Conservation (phyloP, 148 eudicot species). For the Rhododendron vialii region DNA sequence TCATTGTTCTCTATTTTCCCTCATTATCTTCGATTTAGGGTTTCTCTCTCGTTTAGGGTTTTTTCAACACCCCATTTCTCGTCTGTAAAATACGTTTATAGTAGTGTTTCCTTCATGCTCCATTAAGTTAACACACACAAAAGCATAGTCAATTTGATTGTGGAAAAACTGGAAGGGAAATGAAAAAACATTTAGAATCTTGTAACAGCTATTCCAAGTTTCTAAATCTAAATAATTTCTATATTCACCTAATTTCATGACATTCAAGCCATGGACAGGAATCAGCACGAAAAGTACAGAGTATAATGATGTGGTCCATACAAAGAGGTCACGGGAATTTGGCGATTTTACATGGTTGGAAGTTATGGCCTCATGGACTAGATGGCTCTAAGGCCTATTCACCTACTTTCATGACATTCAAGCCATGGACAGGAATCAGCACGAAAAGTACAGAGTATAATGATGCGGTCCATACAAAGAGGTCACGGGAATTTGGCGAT, state of each 20-base stretch:
- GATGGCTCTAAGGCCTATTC: no score
- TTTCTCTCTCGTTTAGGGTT: no score
- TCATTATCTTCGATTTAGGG: no score
- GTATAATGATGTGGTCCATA: neutral
- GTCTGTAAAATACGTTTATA: neutral
- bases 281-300: neutral
- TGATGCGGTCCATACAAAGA: no score
- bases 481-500: no score
- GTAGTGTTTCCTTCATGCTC: neutral
- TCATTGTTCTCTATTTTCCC: no score
- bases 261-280: neutral
- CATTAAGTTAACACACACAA: neutral
- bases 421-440: neutral
- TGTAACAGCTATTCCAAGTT: constrained; percentile 10
- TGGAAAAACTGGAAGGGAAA: neutral
- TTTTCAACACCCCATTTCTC: no score
- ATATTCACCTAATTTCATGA: neutral
- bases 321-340: no score
- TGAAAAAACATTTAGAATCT: constrained; percentile 10
- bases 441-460: neutral
- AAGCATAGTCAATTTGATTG: neutral
- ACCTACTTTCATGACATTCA: neutral
- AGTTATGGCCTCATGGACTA: no score
- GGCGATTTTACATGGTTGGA: no score
- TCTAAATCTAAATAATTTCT: neutral